phyloP scores from a whole-genome alignment of 164 flowering plant species.

The Vitis rupestris region DNA sequence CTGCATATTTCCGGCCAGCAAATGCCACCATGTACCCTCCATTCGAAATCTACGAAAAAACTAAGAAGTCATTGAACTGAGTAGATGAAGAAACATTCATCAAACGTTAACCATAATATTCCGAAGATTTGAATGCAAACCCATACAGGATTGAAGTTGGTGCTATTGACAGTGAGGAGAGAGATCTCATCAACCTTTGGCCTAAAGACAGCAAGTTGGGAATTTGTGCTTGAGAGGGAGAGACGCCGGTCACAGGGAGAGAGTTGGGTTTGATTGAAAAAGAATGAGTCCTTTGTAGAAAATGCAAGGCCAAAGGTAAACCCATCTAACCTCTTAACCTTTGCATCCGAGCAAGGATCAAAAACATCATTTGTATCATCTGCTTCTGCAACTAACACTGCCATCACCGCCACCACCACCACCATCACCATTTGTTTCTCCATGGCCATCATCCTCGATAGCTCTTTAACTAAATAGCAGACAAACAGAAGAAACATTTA shows the following conservation, averaged over 20 bases:
- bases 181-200: slow-evolving; percentile 70
- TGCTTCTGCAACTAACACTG: slow-evolving; percentile 15
- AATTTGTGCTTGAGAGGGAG: slow-evolving; percentile 16
- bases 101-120: too few relatives aligned
- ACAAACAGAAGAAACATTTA: too few relatives aligned
- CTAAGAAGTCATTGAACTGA: neutral
- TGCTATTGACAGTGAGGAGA: slow-evolving; percentile 56
- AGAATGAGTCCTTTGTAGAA: slow-evolving; percentile 39
- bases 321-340: slow-evolving; percentile 37
- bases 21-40: slow-evolving; percentile 78
- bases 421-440: neutral
- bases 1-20: slow-evolving; percentile 78
- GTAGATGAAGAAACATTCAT: neutral
- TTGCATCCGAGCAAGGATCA: slow-evolving; percentile 43
- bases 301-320: slow-evolving; percentile 50
- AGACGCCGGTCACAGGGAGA: slow-evolving; percentile 53
- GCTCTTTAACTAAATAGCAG: neutral
- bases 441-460: neutral
- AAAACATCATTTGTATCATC: slow-evolving; percentile 34
- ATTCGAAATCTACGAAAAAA: slow-evolving; percentile 21
- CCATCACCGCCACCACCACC: slow-evolving; percentile 9
- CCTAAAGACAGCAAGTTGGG: slow-evolving; percentile 39
- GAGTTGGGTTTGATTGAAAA: slow-evolving; percentile 33
- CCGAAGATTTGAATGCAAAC: too few relatives aligned
- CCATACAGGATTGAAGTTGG: slow-evolving; percentile 44